Evolutionary conservation across 768 basidiomycete species (phyloP).

Genomic region (Inosperma sp.): DNA sequence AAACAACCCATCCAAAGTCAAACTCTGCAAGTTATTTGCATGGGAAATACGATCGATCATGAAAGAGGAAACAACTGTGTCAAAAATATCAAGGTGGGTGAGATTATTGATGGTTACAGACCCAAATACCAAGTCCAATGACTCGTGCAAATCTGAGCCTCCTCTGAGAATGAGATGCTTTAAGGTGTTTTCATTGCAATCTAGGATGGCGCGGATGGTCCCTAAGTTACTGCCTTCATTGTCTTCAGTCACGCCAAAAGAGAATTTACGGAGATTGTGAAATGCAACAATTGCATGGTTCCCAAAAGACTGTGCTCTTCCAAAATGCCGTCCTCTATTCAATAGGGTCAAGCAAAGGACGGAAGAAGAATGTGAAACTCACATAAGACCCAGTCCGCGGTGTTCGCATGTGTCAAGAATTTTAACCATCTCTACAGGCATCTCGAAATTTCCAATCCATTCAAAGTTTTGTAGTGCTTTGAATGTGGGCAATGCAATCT

Average conservation of each 20-base stretch:
- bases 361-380: too few relatives aligned
- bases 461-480: constrained; percentile 58
- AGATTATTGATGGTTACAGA: constrained; percentile 59
- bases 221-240: constrained; percentile 68
- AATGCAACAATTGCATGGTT: constrained; percentile 65
- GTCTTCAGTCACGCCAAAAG: constrained; percentile 64
- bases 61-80: constrained; percentile 60
- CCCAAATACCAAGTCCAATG: constrained; percentile 64
- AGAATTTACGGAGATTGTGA: constrained; percentile 56
- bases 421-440: constrained; percentile 61
- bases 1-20: constrained; percentile 64
- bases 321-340: constrained; percentile 47
- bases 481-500: too few relatives aligned
- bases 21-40: constrained; percentile 54
- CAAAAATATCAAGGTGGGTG: constrained; percentile 66
- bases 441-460: constrained; percentile 71
- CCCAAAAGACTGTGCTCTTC: constrained; percentile 49
- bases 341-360: too few relatives aligned
- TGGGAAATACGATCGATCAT: constrained; percentile 61
- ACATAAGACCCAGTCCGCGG: too few relatives aligned
- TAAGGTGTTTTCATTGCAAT: constrained; percentile 53
- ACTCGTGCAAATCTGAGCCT: constrained; percentile 59
- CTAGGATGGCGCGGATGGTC: constrained; percentile 59
- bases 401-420: too few relatives aligned
- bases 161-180: constrained; percentile 64